Base-by-base conservation (phyloP, 257 asterid species). In the Datura wrightii region DNA sequence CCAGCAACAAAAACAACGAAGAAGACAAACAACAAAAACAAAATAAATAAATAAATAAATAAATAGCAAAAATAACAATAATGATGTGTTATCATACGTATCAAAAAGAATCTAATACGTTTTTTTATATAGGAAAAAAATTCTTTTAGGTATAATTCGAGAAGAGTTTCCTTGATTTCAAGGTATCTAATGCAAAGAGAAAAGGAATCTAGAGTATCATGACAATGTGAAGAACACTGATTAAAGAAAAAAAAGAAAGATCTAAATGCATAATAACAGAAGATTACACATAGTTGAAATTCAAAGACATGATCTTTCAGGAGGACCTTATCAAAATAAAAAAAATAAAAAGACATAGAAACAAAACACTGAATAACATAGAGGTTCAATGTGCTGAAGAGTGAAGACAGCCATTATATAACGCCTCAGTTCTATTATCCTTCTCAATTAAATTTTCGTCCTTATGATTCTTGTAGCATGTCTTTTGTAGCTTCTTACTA, bases 351-450 rank as follows among this genome's bases (percentile, higher is more conserved):
- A 74, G 24, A 50, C 79, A 67, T 39, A 13, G 8, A 72, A n/a
- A 78, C 42, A 52, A 50, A 52, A 14, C 63, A 78, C 46, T 3
- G 15, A 52, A 52, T 31, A 52, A 76, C 82, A 52, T 52, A 52
- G 63, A 52, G 63, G 52, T 52, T 14, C 63, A 52, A 50, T 78
- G 82, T 78, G 48, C 82, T 50, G 31, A 78, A 78, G 24, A 52
- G 46, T 31, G 63, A 78, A 31, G 46, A 34, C 15, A 52, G 24
- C 11, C 63, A 34, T 11, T 13, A 74, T 24, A 48, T 24, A 56
- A 76, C 14, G 24, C 63, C 34, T 78, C 82, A 52, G 63, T 34
- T 52, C 46, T 7, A 34, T 78, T 10, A 78, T 52, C 82, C 48
- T 78, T 78, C 8, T 31, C 63, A 6, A 52, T 52, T 2, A 78